These are phyloP conservation scores for Podaxis mareebaensis DNA, from an alignment of 768 basidiomycete genomes.

Conservation along the genomic window DNA sequence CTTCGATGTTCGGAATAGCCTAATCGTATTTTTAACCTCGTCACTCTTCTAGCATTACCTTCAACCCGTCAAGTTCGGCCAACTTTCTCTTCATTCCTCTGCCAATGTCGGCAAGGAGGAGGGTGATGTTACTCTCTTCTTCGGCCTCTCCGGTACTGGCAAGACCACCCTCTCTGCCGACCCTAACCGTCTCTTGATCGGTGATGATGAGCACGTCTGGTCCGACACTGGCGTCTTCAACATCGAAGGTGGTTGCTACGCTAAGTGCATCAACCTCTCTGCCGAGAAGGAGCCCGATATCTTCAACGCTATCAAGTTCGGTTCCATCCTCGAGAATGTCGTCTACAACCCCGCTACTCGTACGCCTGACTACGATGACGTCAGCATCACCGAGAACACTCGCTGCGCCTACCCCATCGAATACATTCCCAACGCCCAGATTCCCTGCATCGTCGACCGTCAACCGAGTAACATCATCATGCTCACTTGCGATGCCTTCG, in stretches of 20 bases:
- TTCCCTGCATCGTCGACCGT: constrained; percentile 83
- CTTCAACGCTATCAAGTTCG: constrained; percentile 91
- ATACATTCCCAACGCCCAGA: constrained; percentile 91
- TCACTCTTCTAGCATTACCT: constrained; percentile 75
- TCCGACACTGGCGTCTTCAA: constrained; percentile 99
- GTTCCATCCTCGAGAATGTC: constrained; percentile 98
- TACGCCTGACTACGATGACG: constrained; percentile 91
- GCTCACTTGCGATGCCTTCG: constrained; percentile 98
- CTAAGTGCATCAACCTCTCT: constrained; percentile 96
- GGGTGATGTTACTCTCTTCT: constrained; percentile 96
- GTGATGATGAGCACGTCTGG: constrained; percentile 99
- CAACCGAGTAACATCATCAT: constrained; percentile 96
- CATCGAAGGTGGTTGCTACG: constrained; percentile 99
- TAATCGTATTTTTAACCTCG: constrained; percentile 14
- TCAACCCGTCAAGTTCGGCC: constrained; percentile 97
- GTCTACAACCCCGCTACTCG: constrained; percentile 89
- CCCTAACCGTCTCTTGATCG: constrained; percentile 89
- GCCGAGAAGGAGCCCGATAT: constrained; percentile 99
- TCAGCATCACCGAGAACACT: constrained; percentile 98
- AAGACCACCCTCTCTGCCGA: constrained; percentile 99
- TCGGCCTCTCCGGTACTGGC: constrained; percentile 96
- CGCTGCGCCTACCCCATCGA: constrained; percentile 99
- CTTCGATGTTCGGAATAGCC: constrained; percentile 2
- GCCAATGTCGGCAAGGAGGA: constrained; percentile 92
- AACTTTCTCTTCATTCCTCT: constrained; percentile 96